Evolutionary conservation across 2,329 filamentous ascomycete species (phyloP).

Genomic region (Hortaea sp.): DNA sequence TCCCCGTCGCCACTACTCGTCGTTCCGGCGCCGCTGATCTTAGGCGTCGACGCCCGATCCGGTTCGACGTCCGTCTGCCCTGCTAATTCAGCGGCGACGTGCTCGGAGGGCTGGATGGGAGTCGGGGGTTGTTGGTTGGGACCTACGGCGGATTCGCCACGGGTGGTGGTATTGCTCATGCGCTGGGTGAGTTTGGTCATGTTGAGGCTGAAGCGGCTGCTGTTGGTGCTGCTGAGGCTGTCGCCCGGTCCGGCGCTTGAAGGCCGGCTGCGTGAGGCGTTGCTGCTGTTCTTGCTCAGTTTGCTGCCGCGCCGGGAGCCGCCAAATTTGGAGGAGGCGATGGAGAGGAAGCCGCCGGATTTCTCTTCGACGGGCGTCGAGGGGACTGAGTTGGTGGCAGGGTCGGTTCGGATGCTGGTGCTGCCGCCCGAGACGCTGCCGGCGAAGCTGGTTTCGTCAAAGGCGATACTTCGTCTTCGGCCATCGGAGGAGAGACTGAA

Average conservation of each 20-base stretch:
- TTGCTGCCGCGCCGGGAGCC: constrained; percentile 20
- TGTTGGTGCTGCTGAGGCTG: constrained; percentile 13
- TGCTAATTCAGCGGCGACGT: constrained; percentile 1
- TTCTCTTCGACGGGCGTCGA: constrained; percentile 36
- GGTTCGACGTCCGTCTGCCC: not conserved
- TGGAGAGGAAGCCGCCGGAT: constrained; percentile 17
- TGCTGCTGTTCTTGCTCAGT: constrained; percentile 8
- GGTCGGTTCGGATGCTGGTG: constrained; percentile 10
- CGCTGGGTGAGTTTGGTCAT: constrained; percentile 25
- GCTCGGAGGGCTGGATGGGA: not conserved
- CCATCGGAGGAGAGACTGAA: constrained; percentile 21
- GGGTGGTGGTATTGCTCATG: constrained; percentile 13
- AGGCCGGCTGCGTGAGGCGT: constrained; percentile 31
- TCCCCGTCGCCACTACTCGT: not conserved
- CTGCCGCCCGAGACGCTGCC: constrained; percentile 19
- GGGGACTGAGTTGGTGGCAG: constrained; percentile 19
- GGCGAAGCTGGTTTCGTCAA: constrained; percentile 29
- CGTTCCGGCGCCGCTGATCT: not conserved
- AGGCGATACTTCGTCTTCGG: constrained; percentile 29
- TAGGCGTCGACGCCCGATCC: not conserved
- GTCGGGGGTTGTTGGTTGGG: too few relatives aligned
- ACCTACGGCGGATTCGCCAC: too few relatives aligned
- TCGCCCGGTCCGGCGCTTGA: constrained; percentile 23
- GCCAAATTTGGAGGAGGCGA: constrained; percentile 19
- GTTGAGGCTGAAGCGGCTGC: constrained; percentile 31